Evolutionary conservation across 2,329 filamentous ascomycete genomes (phyloP).

Genomic region (Endoconidiophora laricicola): DNA sequence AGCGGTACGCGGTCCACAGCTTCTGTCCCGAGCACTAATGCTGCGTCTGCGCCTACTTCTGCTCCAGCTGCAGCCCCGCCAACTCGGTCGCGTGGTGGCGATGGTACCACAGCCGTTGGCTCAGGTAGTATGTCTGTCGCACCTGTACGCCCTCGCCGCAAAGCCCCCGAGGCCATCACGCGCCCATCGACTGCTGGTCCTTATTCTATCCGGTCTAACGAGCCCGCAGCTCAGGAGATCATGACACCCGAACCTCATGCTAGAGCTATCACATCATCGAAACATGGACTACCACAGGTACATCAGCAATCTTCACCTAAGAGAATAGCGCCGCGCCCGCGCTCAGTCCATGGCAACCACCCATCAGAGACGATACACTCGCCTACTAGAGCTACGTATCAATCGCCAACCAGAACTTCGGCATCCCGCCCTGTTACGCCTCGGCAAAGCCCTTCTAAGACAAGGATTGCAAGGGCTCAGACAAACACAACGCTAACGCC

Average conservation of each 20-base stretch:
- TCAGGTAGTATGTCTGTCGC: conserved; percentile 45
- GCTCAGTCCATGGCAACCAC: conserved; percentile 9
- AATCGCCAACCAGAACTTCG: conserved; percentile 5
- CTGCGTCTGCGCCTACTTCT: conserved; percentile 16
- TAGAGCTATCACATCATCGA: conserved; percentile 31
- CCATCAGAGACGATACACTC: conserved; percentile 9
- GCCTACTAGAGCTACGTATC: background rate
- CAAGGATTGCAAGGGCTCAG: conserved; percentile 1
- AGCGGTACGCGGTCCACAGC: conserved; percentile 30
- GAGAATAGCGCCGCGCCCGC: conserved; percentile 28
- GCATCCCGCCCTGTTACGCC: conserved; percentile 7
- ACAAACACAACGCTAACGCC: conserved; percentile 1
- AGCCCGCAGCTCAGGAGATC: conserved; percentile 23
- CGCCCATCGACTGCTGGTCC: conserved; percentile 49
- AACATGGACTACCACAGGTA: conserved; percentile 14
- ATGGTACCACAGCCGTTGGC: conserved; percentile 27
- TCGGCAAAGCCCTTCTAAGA: conserved; percentile 9
- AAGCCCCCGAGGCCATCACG: conserved; percentile 38
- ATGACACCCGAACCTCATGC: conserved; percentile 22
- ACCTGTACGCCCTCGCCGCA: conserved; percentile 43
- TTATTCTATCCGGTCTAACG: conserved; percentile 43
- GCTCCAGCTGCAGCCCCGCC: conserved; percentile 17
- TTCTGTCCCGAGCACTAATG: conserved; percentile 21
- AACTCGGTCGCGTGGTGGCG: conserved; percentile 17
- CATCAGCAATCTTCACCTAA: conserved; percentile 36